Evolutionary conservation across 169 alveolate genomes (phyloP), one percentile per base, ranked within the genome.

Genomic region (Eimeria tenella): DNA sequence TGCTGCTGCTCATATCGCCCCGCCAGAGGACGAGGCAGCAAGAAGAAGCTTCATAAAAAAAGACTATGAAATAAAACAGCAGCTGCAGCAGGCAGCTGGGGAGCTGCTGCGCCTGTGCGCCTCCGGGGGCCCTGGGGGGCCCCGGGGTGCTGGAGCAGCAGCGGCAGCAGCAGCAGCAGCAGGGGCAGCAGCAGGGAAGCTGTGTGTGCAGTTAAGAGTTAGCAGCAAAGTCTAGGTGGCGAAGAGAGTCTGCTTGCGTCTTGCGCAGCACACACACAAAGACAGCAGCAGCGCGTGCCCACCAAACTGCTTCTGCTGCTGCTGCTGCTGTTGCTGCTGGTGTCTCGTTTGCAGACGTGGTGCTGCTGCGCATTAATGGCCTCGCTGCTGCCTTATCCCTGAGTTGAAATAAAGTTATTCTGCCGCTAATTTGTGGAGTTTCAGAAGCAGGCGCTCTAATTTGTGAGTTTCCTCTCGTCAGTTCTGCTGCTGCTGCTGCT

Each of bases 131-230:
- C 83, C 21, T 9, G 21, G 6, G 56, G 58, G 13, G 55, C 83
- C 55, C 11, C 55, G 50, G 19, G 10, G 55, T 73, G 83, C 83
- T 73, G 83, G 56, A 15, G 83, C 83, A 21, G 58, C 55, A 21
- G 83, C 23, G 6, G 83, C 83, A 15, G 83, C 83, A 21, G 23
- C 17, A 15, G 31, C 83, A 23, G 55, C 58, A 15, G 82, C 82
- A 21, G 55, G 49, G n/a, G 82, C 5, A 25, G 83, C 83, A 9
- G 83, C 19, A 10, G 83, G 19, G 19, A 73, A 19, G 23, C 21
- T 25, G 15, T 63, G 73, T 11, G 21, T 11, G 42, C 21, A n/a
- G 15, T 23, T 31, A 63, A 6, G 21, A 15, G 21, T 63, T 31
- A 19, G 73, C 15, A 15, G 15, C 15, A n/a, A n/a, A 11, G 9